A percentile compares a stretch with the other conserved stretches of the same genome.
Conservation (phyloP, 2,329 filamentous ascomycete species). For the Exophiala xenobiotica region DNA sequence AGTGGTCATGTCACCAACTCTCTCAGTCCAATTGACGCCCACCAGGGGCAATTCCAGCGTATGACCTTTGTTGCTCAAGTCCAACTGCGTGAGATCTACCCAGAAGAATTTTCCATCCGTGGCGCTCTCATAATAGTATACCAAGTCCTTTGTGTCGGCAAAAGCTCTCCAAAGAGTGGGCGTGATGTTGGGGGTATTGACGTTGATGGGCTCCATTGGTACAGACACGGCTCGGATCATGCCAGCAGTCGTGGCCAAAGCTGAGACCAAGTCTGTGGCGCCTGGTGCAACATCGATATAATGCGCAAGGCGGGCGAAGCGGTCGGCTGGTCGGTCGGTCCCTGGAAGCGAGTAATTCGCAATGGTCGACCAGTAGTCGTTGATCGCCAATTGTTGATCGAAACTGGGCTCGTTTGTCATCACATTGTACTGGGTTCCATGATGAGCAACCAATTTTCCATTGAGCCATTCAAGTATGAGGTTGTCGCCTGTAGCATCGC, state of each 20-base stretch:
- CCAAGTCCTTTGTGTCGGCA: slow-evolving; percentile 4
- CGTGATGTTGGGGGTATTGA: slow-evolving; percentile 2
- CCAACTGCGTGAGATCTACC: neutral
- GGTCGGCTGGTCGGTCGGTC: slow-evolving; percentile 8
- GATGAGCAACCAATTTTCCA: slow-evolving; percentile 2
- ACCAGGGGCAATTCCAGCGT: neutral
- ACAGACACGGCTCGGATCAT: slow-evolving; percentile 7
- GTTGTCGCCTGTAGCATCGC: slow-evolving; percentile 6
- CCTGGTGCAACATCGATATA: slow-evolving; percentile 4
- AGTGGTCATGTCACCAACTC: neutral
- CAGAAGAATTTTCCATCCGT: slow-evolving; percentile 3
- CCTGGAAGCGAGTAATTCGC: slow-evolving; percentile 5
- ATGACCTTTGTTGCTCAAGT: slow-evolving; percentile 1
- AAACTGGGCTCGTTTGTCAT: slow-evolving; percentile 13
- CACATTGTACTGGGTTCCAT: slow-evolving; percentile 5
- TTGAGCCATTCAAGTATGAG: slow-evolving; percentile 10
- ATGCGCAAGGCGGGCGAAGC: slow-evolving; percentile 7
- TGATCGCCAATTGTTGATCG: slow-evolving; percentile 8
- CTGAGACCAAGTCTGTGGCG: neutral
- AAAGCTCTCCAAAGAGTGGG: slow-evolving; percentile 4
- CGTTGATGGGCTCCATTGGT: slow-evolving; percentile 5
- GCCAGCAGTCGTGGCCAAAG: slow-evolving; percentile 2
- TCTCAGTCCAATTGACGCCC: slow-evolving; percentile 4
- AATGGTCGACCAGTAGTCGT: slow-evolving; percentile 7
- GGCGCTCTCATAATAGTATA: slow-evolving; percentile 10